These are phyloP conservation scores for Aspergillus amoenus DNA, from an alignment of 2,329 filamentous ascomycete genomes.

Conservation along the genomic window DNA sequence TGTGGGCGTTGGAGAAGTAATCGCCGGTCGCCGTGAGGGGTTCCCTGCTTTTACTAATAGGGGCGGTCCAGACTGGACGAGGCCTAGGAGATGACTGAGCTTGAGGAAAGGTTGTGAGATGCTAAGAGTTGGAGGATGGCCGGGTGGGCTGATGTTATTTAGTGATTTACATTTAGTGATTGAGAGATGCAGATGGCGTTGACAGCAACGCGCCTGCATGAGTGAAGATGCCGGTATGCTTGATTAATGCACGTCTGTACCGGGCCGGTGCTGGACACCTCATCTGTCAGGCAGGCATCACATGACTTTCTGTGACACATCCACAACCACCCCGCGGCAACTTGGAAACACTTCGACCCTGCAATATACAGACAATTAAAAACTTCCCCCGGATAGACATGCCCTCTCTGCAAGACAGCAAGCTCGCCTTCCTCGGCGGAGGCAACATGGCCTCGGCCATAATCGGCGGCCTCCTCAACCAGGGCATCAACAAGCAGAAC, in stretches of 20 bases:
- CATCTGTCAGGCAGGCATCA: background rate
- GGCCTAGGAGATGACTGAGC: no score
- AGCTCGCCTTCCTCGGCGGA: conserved; percentile 37
- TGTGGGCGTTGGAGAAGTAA: background rate
- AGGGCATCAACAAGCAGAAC: conserved; percentile 30
- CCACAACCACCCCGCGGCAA: background rate
- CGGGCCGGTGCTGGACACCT: background rate
- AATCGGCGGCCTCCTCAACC: conserved; percentile 31
- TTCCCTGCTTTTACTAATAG: background rate
- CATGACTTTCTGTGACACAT: background rate
- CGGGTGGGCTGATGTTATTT: no score
- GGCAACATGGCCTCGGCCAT: conserved; percentile 40
- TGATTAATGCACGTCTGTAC: background rate
- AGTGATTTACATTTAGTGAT: no score
- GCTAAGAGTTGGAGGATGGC: no score
- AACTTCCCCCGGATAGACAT: background rate
- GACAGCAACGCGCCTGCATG: no score
- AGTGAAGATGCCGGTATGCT: no score
- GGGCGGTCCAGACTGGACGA: background rate
- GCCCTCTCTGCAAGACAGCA: conserved; percentile 31
- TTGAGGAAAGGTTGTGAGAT: no score
- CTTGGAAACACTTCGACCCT: no score
- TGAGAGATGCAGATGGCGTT: no score
- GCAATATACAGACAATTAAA: no score
- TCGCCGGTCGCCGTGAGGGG: background rate